Conservation (phyloP, 805 yeast genomes). For the Yarrowia sp. region DNA sequence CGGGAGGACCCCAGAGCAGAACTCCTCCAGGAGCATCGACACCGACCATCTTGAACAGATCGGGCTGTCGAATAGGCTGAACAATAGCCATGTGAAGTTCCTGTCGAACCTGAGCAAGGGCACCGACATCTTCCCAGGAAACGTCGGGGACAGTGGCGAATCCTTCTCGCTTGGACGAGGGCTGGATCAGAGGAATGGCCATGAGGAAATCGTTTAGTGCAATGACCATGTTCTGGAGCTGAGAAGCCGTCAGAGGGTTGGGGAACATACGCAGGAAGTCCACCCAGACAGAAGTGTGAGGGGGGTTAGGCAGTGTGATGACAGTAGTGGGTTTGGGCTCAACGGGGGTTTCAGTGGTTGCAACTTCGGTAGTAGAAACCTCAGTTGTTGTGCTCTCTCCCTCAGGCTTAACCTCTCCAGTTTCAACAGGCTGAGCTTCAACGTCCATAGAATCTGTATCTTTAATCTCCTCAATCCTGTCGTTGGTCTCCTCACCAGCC, state of each 20-base stretch:
- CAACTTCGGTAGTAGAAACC: too few relatives aligned
- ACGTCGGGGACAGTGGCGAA: constrained; percentile 99
- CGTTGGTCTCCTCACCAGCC: constrained; percentile 40
- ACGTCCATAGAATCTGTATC: constrained; percentile 49
- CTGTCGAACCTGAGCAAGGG: constrained; percentile 76
- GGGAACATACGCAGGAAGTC: constrained; percentile 72
- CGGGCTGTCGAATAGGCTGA: constrained; percentile 94
- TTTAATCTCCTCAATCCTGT: constrained; percentile 40
- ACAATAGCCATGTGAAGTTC: constrained; percentile 97
- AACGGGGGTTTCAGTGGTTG: constrained; percentile 43
- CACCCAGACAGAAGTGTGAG: constrained; percentile 54
- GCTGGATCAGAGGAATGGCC: constrained; percentile 93
- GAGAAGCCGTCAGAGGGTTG: constrained; percentile 74
- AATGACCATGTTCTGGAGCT: constrained; percentile 77
- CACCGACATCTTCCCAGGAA: constrained; percentile 95
- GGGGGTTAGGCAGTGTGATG: constrained; percentile 43
- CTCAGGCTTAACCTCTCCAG: not conserved
- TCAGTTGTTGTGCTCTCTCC: not conserved
- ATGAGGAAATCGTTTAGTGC: constrained; percentile 77
- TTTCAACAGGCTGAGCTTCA: constrained; percentile 44
- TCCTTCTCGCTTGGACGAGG: constrained; percentile 97
- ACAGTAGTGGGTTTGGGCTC: constrained; percentile 5
- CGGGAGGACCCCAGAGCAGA: constrained; percentile 98
- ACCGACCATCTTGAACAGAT: constrained; percentile 86
- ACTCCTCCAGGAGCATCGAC: constrained; percentile 98